Base-by-base conservation (phyloP, 129 eudicot species). In the Lactuca saligna region DNA sequence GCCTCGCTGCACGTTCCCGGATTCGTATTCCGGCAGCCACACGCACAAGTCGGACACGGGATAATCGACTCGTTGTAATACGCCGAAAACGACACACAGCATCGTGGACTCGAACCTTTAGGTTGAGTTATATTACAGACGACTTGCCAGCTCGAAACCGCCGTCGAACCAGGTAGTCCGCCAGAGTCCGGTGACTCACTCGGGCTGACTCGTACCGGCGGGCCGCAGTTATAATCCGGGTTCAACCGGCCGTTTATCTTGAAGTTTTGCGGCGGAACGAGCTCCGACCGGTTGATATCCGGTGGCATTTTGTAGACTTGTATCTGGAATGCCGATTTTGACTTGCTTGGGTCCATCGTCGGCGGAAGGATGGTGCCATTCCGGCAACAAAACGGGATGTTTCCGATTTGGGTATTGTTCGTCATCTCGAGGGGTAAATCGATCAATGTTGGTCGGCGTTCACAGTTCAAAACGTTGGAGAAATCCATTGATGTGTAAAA, bases 41-140 rank as follows among this genome's bases (percentile, higher is more conserved):
- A 90, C 8, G 97, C 88, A 63, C 95, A 90, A 1, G 97, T 90
- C 11, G 41, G 79, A 72, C 95, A 90, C 0, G 97, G 97, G 65
- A 90, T 71, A 63, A 90, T 80, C 0, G 97, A 90, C 67, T 86
- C 97, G 12, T 86, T 90, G 72, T 79, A 86, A 68, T 63, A 90
- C 12, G 97, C 91, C 12, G 97, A 90, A 48, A 86, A 90, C 4
- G 97, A 86, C 44, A 90, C 97, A 31, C 97, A 90, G 64, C 97
- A 90, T 61, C 80, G 75, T 0, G 94, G 91, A 74, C 73, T 81
- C 3, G 80, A 61, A 10, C 72, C 80, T 71, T 76, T 82, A 14
- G 83, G 74, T 57, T 82, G 83, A 4, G 97, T 90, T 42, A 90
- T 90, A 59, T 86, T 90, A 81, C 97, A 90, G 15, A 90, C 91